Conservation (phyloP, 805 yeast genomes). For the Zygosaccharomyces lentus region DNA sequence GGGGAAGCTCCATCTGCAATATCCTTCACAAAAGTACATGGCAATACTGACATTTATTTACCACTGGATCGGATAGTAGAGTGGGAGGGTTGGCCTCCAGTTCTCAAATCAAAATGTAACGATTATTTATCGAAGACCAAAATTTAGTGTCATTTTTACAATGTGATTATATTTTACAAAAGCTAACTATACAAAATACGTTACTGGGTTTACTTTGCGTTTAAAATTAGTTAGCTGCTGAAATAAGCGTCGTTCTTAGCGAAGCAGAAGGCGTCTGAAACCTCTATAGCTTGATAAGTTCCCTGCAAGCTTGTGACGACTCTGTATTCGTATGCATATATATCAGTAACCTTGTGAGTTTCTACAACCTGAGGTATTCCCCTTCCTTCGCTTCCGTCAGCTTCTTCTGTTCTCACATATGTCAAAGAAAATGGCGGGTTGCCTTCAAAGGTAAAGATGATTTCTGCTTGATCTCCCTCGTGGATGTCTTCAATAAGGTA, state of each 20-base stretch:
- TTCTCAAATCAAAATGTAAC: no score
- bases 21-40: no score
- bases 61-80: no score
- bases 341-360: conserved; percentile 52
- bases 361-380: conserved; percentile 59
- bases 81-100: no score
- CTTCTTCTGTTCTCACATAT: conserved; percentile 66
- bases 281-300: conserved; percentile 84
- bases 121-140: no score
- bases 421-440: conserved; percentile 87
- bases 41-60: no score
- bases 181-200: conserved; percentile 2
- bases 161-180: conserved; percentile 3
- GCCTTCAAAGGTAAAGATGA: conserved; percentile 77
- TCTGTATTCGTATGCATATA: conserved; percentile 62
- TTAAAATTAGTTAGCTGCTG: conserved; percentile 13
- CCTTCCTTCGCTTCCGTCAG: conserved; percentile 37
- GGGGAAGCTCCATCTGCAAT: no score
- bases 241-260: conserved; percentile 41
- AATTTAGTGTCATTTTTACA: background rate
- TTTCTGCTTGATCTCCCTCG: conserved; percentile 91
- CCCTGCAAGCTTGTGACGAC: conserved; percentile 85
- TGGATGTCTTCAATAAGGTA: conserved; percentile 74
- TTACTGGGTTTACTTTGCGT: conserved; percentile 1
- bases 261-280: conserved; percentile 79